phyloP scores from a whole-genome alignment of 805 yeast genomes.

The Candida gorgasii region DNA sequence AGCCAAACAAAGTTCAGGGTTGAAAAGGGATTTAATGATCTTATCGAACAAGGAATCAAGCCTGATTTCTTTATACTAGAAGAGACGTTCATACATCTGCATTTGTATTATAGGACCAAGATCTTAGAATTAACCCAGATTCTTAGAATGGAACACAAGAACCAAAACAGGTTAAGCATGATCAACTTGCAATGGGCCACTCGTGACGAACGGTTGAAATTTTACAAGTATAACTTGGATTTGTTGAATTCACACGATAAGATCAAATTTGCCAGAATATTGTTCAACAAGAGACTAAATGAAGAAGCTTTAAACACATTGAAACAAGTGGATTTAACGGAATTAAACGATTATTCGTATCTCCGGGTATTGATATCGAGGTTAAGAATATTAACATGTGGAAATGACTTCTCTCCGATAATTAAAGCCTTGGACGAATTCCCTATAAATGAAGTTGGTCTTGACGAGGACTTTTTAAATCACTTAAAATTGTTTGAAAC shows the following conservation, averaged over 20 bases:
- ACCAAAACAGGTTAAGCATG: conserved; percentile 24
- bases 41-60: conserved; percentile 33
- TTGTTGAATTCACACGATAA: conserved; percentile 27
- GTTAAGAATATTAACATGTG: conserved; percentile 24
- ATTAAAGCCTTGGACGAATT: conserved; percentile 24
- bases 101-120: conserved; percentile 14
- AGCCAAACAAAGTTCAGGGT: conserved; percentile 32
- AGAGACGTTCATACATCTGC: conserved; percentile 31
- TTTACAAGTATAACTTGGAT: conserved; percentile 11
- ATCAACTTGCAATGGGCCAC: conserved; percentile 22
- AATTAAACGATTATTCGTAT: conserved; percentile 27
- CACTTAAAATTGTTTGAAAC: conserved; percentile 35
- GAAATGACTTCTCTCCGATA: conserved; percentile 22
- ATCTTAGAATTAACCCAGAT: conserved; percentile 14
- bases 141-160: conserved; percentile 13
- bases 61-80: conserved; percentile 36
- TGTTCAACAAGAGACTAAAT: conserved; percentile 28
- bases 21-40: conserved; percentile 32
- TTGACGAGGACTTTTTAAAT: conserved; percentile 35
- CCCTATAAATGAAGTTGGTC: conserved; percentile 29
- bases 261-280: conserved; percentile 29
- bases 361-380: conserved; percentile 27
- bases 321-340: conserved; percentile 23
- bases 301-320: conserved; percentile 23
- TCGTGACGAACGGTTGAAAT: conserved; percentile 10